phyloP scores from a whole-genome alignment of 805 yeast species.

The Teunomyces tritomae region DNA sequence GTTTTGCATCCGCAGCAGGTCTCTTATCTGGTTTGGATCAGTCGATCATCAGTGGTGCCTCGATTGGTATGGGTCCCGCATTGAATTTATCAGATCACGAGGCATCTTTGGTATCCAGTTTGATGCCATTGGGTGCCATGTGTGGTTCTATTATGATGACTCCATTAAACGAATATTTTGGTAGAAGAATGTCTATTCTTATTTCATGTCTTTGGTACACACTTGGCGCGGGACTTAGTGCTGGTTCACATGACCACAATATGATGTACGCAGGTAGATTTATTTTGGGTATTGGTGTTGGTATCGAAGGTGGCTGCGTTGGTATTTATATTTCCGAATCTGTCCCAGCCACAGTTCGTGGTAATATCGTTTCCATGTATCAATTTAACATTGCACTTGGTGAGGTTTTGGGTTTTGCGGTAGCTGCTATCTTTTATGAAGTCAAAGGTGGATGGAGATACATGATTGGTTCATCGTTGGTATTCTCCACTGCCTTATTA shows the following conservation, averaged over 20 bases:
- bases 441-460: conserved; percentile 62
- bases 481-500: conserved; percentile 22
- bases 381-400: conserved; percentile 67
- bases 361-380: conserved; percentile 59
- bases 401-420: conserved; percentile 62
- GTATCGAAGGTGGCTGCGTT: conserved; percentile 64
- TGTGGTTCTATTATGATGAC: conserved; percentile 60
- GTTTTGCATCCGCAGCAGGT: conserved; percentile 63
- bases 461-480: conserved; percentile 62
- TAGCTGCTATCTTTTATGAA: conserved; percentile 58
- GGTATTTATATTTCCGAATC: conserved; percentile 62
- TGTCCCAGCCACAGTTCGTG: conserved; percentile 57
- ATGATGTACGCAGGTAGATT: conserved; percentile 53
- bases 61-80: conserved; percentile 45
- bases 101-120: conserved; percentile 52
- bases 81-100: conserved; percentile 41
- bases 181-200: conserved; percentile 54
- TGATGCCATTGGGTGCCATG: conserved; percentile 71
- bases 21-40: conserved; percentile 66
- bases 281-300: conserved; percentile 61
- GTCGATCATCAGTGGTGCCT: conserved; percentile 64
- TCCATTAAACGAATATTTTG: conserved; percentile 53
- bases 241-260: conserved; percentile 36
- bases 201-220: conserved; percentile 60
- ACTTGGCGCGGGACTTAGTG: conserved; percentile 58